Evolutionary conservation across 768 basidiomycete species (phyloP).

Genomic region (Tylopilus intermedius): DNA sequence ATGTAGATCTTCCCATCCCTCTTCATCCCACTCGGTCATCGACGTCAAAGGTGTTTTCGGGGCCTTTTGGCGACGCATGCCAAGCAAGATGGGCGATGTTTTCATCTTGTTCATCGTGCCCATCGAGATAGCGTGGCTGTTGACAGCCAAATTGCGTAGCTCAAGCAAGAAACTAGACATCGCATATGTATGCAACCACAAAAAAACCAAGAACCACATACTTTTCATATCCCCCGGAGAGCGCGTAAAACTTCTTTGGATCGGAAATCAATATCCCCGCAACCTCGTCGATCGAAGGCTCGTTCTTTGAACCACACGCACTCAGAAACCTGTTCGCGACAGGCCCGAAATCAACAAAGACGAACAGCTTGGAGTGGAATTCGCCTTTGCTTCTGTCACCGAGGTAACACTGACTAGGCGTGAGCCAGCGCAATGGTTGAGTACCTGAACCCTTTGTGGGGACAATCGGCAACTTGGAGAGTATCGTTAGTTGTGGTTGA

Average conservation of each 20-base stretch:
- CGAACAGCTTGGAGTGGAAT: constrained; percentile 1
- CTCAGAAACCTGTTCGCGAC: background rate
- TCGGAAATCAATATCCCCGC: background rate
- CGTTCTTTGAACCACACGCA: background rate
- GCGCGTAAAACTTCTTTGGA: background rate
- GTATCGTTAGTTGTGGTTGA: background rate
- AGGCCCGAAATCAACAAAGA: constrained; percentile 1
- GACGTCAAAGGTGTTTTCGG: constrained; percentile 7
- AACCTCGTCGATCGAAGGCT: background rate
- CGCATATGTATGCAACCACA: background rate
- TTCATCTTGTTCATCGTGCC: constrained; percentile 57
- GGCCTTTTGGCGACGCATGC: constrained; percentile 53
- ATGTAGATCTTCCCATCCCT: constrained; percentile 59
- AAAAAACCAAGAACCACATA: background rate
- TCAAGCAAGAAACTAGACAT: constrained; percentile 69
- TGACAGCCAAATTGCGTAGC: constrained; percentile 79
- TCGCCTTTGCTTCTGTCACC: background rate
- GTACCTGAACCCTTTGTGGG: background rate
- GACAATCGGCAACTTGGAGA: background rate
- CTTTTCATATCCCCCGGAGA: background rate
- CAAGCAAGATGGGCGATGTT: constrained; percentile 66
- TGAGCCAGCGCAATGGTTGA: background rate
- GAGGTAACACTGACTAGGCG: background rate
- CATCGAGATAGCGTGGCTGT: constrained; percentile 46
- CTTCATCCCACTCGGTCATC: constrained; percentile 45